Evolutionary conservation across 768 basidiomycete genomes (phyloP).

Genomic region (Amanita subjunquillea): DNA sequence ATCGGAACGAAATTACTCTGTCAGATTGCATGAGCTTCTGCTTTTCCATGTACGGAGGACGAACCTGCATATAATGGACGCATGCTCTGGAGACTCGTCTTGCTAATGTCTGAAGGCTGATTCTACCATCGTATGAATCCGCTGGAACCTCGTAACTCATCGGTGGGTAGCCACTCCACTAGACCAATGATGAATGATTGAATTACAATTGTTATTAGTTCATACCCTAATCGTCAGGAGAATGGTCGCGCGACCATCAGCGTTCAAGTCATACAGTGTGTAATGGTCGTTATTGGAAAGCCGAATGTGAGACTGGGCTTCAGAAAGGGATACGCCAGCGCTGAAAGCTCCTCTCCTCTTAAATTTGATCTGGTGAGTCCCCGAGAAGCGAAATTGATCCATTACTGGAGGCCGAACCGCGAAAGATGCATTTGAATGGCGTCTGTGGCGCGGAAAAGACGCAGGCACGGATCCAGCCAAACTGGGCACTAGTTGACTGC

Average conservation of each 20-base stretch:
- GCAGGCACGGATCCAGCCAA: neutral
- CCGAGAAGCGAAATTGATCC: constrained; percentile 38
- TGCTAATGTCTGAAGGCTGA: constrained; percentile 57
- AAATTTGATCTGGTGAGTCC: constrained; percentile 53
- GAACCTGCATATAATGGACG: constrained; percentile 65
- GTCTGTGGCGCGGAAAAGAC: constrained; percentile 24
- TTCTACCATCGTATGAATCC: constrained; percentile 54
- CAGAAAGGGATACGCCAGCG: constrained; percentile 55
- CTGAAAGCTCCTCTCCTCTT: constrained; percentile 61
- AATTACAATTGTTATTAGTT: neutral
- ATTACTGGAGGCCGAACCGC: constrained; percentile 24
- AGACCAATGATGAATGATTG: neutral
- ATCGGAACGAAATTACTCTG: constrained; percentile 65
- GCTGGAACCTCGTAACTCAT: constrained; percentile 70
- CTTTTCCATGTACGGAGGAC: neutral
- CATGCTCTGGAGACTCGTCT: constrained; percentile 62
- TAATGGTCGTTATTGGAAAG: constrained; percentile 57
- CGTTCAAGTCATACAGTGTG: constrained; percentile 51
- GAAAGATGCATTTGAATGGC: constrained; percentile 43
- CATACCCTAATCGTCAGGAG: constrained; percentile 52
- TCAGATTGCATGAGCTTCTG: constrained; percentile 1
- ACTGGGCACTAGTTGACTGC: constrained; percentile 26
- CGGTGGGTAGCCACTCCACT: constrained; percentile 66
- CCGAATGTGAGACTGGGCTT: constrained; percentile 55
- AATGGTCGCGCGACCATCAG: constrained; percentile 50